Conservation (phyloP, 2,329 filamentous ascomycete species). For the Macrophomina phaseolina region DNA sequence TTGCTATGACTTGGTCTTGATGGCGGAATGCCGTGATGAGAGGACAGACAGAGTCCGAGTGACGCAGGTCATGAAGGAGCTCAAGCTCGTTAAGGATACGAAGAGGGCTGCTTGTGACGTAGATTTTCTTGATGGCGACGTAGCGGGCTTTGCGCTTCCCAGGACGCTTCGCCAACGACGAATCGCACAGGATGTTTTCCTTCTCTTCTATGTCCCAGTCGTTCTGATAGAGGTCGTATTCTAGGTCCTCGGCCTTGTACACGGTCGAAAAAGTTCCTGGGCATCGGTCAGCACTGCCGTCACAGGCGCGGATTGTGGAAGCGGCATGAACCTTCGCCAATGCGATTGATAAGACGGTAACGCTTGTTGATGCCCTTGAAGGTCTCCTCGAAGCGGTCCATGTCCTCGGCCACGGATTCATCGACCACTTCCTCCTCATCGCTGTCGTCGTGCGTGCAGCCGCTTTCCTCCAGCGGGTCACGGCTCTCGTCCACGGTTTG, state of each 20-base stretch:
- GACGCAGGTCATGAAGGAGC: constrained; percentile 83
- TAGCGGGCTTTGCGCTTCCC: constrained; percentile 66
- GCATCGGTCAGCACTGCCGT: background rate
- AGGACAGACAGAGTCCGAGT: constrained; percentile 86
- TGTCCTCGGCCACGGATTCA: constrained; percentile 70
- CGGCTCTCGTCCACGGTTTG: constrained; percentile 53
- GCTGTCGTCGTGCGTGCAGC: constrained; percentile 52
- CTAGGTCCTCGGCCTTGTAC: constrained; percentile 95
- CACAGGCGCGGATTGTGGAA: background rate
- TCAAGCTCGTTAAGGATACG: constrained; percentile 97
- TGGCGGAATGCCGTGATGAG: constrained; percentile 96
- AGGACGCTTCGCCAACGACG: constrained; percentile 69
- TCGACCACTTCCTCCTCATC: constrained; percentile 65
- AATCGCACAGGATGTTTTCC: constrained; percentile 68
- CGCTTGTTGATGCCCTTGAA: constrained; percentile 84
- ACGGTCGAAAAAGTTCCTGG: constrained; percentile 96
- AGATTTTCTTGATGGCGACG: constrained; percentile 99
- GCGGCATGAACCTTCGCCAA: constrained; percentile 77
- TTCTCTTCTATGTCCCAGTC: constrained; percentile 80
- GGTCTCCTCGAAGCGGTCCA: constrained; percentile 79
- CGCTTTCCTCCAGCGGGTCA: constrained; percentile 57
- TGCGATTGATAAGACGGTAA: constrained; percentile 92
- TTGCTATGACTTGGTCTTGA: constrained; percentile 91
- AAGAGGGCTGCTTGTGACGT: constrained; percentile 92
- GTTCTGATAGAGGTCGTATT: constrained; percentile 83